A percentile compares a stretch with the other conserved stretches of the same genome.
Conservation (phyloP, 2,329 filamentous ascomycete genomes). For the Didymella sp. region DNA sequence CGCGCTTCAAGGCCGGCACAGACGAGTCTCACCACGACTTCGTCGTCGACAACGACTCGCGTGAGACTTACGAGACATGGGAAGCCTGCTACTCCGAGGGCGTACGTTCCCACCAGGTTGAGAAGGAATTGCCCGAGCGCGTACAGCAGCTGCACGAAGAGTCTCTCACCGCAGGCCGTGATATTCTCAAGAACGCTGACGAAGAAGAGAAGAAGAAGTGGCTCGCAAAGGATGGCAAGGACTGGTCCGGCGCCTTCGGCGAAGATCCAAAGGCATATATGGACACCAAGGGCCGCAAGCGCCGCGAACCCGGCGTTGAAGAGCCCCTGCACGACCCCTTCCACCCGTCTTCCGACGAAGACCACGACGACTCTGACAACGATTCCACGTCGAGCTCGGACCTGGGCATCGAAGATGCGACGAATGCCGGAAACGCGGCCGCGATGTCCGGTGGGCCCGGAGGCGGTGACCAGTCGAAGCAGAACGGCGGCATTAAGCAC, state of each 20-base stretch:
- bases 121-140: slow-evolving; percentile 73
- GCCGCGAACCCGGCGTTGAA: slow-evolving; percentile 63
- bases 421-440: slow-evolving; percentile 34
- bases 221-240: slow-evolving; percentile 78
- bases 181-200: slow-evolving; percentile 76
- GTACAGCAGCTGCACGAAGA: slow-evolving; percentile 81
- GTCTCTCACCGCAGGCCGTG: slow-evolving; percentile 78
- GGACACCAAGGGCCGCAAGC: slow-evolving; percentile 60
- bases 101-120: slow-evolving; percentile 74
- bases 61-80: slow-evolving; percentile 95
- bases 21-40: slow-evolving; percentile 86
- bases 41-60: slow-evolving; percentile 83
- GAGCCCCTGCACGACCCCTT: slow-evolving; percentile 60
- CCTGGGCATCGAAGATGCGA: slow-evolving; percentile 67
- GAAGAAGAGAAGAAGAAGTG: slow-evolving; percentile 78
- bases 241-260: slow-evolving; percentile 88
- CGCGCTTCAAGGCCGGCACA: slow-evolving; percentile 86
- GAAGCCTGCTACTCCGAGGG: slow-evolving; percentile 90
- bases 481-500: slow-evolving; percentile 33
- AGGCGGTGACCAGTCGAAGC: slow-evolving; percentile 21
- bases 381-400: slow-evolving; percentile 55
- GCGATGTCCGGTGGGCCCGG: slow-evolving; percentile 33
- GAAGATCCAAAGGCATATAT: slow-evolving; percentile 71
- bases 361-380: slow-evolving; percentile 48
- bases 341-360: slow-evolving; percentile 54